These are phyloP conservation scores for Amaranthus cruentus DNA, from an alignment of 148 eudicot genomes.

Conservation along the genomic window DNA sequence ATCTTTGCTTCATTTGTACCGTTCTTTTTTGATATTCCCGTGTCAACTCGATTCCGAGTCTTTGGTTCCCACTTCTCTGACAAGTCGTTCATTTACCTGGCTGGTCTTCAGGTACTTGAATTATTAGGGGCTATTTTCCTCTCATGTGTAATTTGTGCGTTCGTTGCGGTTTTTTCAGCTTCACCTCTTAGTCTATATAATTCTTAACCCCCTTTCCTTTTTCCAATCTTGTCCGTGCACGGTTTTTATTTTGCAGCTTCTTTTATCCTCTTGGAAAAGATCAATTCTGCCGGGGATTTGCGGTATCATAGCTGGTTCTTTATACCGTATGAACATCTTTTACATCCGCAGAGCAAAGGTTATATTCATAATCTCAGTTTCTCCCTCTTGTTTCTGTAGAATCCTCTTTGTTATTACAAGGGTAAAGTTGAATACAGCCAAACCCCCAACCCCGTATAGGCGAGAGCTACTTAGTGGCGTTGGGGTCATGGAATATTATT, in stretches of 20 bases:
- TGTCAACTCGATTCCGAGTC: constrained; percentile 79
- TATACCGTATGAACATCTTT: constrained; percentile 68
- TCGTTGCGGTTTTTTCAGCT: not conserved
- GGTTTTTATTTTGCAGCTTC: constrained; percentile 52
- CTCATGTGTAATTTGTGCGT: not conserved
- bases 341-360: constrained; percentile 84
- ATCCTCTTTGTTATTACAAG: too few species aligned
- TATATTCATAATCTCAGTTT: not conserved
- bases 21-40: constrained; percentile 88
- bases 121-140: not conserved
- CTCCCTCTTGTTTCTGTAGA: not conserved
- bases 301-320: constrained; percentile 78
- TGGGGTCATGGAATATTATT: too few species aligned
- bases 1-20: constrained; percentile 91
- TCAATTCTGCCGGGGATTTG: constrained; percentile 82
- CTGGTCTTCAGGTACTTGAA: constrained; percentile 86
- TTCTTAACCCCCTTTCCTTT: not conserved
- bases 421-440: too few species aligned
- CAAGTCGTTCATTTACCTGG: constrained; percentile 90
- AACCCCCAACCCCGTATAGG: too few species aligned
- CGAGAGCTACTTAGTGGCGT: too few species aligned
- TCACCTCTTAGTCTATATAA: not conserved
- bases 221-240: constrained; percentile 13
- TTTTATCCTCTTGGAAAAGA: constrained; percentile 92
- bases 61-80: constrained; percentile 75